A percentile compares a stretch with the other conserved stretches of the same genome.
Conservation (phyloP, 148 eudicot genomes). For the Cornus controversa region DNA sequence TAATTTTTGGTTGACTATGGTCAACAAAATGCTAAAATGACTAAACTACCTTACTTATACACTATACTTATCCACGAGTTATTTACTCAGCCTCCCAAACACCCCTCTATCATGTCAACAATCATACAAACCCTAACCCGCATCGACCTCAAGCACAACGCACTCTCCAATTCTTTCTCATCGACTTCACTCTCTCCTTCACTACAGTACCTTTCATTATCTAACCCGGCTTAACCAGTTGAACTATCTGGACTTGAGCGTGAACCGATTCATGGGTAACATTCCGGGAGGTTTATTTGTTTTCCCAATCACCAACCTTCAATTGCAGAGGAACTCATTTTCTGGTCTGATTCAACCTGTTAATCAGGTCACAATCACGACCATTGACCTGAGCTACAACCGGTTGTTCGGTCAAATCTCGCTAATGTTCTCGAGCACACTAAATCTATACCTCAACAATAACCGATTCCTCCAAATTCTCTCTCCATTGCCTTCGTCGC, state of each 20-base stretch:
- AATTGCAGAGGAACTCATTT: slow-evolving; percentile 64
- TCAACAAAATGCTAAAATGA: too few relatives aligned
- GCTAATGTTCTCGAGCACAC: slow-evolving; percentile 65
- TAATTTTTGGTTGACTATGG: too few relatives aligned
- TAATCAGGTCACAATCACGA: slow-evolving; percentile 49
- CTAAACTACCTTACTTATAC: too few relatives aligned
- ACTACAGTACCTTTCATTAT: slow-evolving; percentile 59
- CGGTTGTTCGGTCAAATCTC: slow-evolving; percentile 64
- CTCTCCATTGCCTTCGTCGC: slow-evolving; percentile 47
- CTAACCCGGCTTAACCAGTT: slow-evolving; percentile 43
- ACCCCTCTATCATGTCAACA: too few relatives aligned
- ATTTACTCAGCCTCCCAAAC: too few relatives aligned
- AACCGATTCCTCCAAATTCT: slow-evolving; percentile 82
- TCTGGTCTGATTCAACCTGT: slow-evolving; percentile 56
- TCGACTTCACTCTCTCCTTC: slow-evolving; percentile 51
- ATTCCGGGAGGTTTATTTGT: slow-evolving; percentile 59
- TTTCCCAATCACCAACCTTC: slow-evolving; percentile 60
- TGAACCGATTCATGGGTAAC: slow-evolving; percentile 68
- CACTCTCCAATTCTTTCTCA: slow-evolving; percentile 49
- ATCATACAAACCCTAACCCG: slow-evolving; percentile 47
- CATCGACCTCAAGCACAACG: slow-evolving; percentile 76
- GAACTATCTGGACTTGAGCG: slow-evolving; percentile 64
- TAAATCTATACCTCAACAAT: slow-evolving; percentile 65
- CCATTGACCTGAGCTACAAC: slow-evolving; percentile 82
- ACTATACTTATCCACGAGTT: too few relatives aligned